phyloP scores from a whole-genome alignment of 768 basidiomycete genomes.

The Myochromella boudieri region DNA sequence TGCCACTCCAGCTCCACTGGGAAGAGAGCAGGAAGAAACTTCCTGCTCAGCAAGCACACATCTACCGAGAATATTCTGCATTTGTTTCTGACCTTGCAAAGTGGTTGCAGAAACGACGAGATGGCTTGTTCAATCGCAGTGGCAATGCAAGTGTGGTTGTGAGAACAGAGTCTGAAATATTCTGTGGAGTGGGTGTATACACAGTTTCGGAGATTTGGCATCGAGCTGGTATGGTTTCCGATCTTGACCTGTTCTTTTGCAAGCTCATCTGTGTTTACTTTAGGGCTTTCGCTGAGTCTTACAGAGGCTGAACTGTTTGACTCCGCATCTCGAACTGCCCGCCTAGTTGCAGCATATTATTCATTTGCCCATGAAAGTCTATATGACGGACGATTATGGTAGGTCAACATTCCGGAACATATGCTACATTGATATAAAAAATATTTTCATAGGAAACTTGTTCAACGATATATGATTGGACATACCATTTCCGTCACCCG shows the following conservation, averaged over 20 bases:
- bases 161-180: slow-evolving; percentile 6
- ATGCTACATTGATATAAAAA: no score
- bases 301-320: slow-evolving; percentile 20
- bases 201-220: slow-evolving; percentile 20
- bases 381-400: no score
- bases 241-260: slow-evolving; percentile 15
- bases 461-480: background rate
- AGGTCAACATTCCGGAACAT: no score
- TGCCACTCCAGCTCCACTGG: background rate
- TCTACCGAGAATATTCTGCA: background rate
- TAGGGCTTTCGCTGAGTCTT: slow-evolving; percentile 19
- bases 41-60: background rate
- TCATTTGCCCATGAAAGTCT: slow-evolving; percentile 9
- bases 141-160: slow-evolving; percentile 13
- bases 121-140: background rate
- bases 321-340: slow-evolving; percentile 18
- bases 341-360: slow-evolving; percentile 21
- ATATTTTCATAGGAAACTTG: slow-evolving; percentile 1
- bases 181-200: slow-evolving; percentile 21
- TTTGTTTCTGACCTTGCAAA: slow-evolving; percentile 15
- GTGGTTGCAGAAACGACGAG: slow-evolving; percentile 11
- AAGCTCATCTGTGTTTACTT: slow-evolving; percentile 9
- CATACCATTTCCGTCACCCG: background rate
- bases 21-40: background rate
- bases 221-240: slow-evolving; percentile 15